Evolutionary conservation across 805 yeast genomes (phyloP).

Genomic region (Kuraishia piskuri): DNA sequence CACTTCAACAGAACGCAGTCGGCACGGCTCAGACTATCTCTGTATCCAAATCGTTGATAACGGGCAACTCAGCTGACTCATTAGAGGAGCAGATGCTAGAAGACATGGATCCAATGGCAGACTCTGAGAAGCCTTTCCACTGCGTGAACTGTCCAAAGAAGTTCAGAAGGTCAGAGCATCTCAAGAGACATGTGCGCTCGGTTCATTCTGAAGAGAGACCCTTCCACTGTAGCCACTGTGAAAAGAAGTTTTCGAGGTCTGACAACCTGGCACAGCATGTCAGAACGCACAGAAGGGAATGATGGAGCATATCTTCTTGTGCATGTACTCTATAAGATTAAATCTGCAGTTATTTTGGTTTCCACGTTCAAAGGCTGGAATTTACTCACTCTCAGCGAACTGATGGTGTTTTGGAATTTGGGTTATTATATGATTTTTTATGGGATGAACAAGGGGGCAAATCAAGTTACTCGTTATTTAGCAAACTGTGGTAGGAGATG

Average conservation of each 20-base stretch:
- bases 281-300: constrained; percentile 32
- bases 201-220: constrained; percentile 56
- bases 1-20: not conserved
- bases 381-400: not conserved
- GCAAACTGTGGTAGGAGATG: too few relatives aligned
- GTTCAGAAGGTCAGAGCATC: constrained; percentile 58
- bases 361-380: not conserved
- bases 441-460: not conserved
- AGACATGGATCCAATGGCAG: constrained; percentile 2
- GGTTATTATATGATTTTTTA: not conserved
- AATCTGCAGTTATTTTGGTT: not conserved
- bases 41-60: not conserved
- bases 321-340: not conserved
- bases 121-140: constrained; percentile 24
- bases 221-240: constrained; percentile 48
- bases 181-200: constrained; percentile 58
- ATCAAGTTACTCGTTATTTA: not conserved
- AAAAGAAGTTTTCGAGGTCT: constrained; percentile 54
- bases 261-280: constrained; percentile 63
- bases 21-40: not conserved
- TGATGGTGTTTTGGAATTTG: not conserved
- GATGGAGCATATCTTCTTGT: not conserved
- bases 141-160: constrained; percentile 29
- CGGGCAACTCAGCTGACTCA: not conserved
- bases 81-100: constrained; percentile 7